Evolutionary conservation across 495 filamentous ascomycete genomes (phyloP).

Genomic region (Talaromyces trachyspermus): DNA sequence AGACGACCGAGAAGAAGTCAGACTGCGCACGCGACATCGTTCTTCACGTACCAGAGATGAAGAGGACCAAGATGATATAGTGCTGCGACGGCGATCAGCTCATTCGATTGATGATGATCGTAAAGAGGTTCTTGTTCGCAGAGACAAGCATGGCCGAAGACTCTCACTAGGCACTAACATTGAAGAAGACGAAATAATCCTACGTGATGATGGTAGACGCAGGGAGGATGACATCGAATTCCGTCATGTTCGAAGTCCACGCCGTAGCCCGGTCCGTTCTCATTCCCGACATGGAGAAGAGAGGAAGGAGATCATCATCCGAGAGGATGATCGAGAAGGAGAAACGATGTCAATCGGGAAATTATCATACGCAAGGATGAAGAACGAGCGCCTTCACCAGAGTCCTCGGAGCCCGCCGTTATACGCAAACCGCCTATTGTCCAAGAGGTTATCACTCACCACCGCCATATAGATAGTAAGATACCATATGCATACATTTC

Average conservation of each 20-base stretch:
- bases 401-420: conserved; percentile 37
- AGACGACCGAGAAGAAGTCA: not conserved
- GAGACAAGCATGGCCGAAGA: conserved; percentile 2
- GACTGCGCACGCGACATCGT: not conserved
- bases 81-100: conserved; percentile 9
- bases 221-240: conserved; percentile 7
- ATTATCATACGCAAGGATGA: conserved; percentile 4
- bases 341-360: not conserved
- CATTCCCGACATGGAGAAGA: not conserved
- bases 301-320: conserved; percentile 1
- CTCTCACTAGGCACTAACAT: not conserved
- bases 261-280: not conserved
- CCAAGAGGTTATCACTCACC: conserved; percentile 77
- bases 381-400: conserved; percentile 6
- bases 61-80: conserved; percentile 16
- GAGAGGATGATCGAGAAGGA: conserved; percentile 6
- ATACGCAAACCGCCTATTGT: conserved; percentile 66
- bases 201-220: conserved; percentile 1
- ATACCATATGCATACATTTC: too few species aligned
- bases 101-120: conserved; percentile 10
- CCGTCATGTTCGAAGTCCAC: conserved; percentile 1
- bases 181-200: conserved; percentile 1
- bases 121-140: conserved; percentile 4
- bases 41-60: not conserved
- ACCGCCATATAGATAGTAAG: conserved; percentile 74